Evolutionary conservation across 2,329 filamentous ascomycete genomes (phyloP).

Genomic region (Helminthosporium solani): DNA sequence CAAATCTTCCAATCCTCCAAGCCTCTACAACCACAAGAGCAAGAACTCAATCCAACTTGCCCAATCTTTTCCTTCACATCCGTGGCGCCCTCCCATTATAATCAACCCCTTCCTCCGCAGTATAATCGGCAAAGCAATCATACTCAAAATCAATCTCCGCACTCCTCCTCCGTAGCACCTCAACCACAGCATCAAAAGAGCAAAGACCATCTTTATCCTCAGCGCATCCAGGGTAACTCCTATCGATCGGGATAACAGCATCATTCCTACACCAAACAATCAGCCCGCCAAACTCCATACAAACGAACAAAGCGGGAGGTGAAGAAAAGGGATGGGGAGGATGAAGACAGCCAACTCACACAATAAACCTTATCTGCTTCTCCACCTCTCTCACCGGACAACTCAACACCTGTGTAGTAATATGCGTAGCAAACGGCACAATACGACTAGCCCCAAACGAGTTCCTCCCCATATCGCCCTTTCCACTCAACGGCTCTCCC

Average conservation of each 20-base stretch:
- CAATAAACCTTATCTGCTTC: conserved; percentile 33
- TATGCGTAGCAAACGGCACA: conserved; percentile 35
- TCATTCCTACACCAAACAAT: conserved; percentile 32
- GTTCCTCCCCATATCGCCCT: conserved; percentile 21
- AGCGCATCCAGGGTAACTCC: conserved; percentile 24
- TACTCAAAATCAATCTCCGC: conserved; percentile 30
- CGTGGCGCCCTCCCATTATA: conserved; percentile 33
- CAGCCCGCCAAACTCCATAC: too few relatives aligned
- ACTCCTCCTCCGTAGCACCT: conserved; percentile 28
- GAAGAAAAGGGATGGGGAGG: too few relatives aligned
- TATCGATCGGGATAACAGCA: conserved; percentile 28
- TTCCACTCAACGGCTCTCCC: conserved; percentile 22
- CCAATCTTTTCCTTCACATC: too few relatives aligned
- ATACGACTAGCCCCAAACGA: conserved; percentile 30
- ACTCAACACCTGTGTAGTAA: conserved; percentile 30
- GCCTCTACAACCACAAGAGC: too few relatives aligned
- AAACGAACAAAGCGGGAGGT: too few relatives aligned
- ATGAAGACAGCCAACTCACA: conserved; percentile 18
- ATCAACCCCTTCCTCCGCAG: conserved; percentile 20
- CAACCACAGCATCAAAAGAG: conserved; percentile 30
- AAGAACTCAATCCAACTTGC: too few relatives aligned
- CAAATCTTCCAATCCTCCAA: too few relatives aligned
- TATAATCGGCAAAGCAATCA: conserved; percentile 35
- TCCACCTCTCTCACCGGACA: conserved; percentile 21
- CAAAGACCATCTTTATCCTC: conserved; percentile 26